Percentiles rank a stretch among this genome's conserved stretches.
phyloP scores from a whole-genome alignment of 192 early-diverging fungal genomes.

The Pecoramyces ruminantium region DNA sequence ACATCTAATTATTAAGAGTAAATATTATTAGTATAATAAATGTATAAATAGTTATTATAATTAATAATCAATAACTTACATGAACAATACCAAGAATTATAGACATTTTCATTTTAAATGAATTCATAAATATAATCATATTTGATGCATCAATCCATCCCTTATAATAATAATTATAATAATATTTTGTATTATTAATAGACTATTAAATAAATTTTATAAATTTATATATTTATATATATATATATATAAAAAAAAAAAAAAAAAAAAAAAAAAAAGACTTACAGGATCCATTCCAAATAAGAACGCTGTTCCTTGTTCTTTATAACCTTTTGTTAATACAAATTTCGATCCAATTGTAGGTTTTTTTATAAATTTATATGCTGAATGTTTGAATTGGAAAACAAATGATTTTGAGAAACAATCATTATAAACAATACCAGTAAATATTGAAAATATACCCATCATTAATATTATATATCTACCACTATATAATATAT shows the following conservation, averaged over 20 bases:
- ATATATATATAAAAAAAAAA: no score
- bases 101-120: slow-evolving; percentile 99
- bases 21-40: background rate
- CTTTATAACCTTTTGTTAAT: background rate
- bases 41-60: background rate
- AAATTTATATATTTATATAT: no score
- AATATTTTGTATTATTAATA: no score
- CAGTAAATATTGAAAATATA: slow-evolving; percentile 91
- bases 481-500: slow-evolving; percentile 82
- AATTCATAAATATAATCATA: slow-evolving; percentile 86
- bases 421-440: slow-evolving; percentile 94
- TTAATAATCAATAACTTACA: background rate
- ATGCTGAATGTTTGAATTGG: slow-evolving; percentile 64
- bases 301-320: slow-evolving; percentile 43
- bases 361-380: slow-evolving; percentile 31
- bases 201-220: no score
- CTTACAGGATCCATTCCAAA: slow-evolving; percentile 62
- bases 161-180: background rate
- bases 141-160: slow-evolving; percentile 90
- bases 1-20: slow-evolving; percentile 42
- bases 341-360: slow-evolving; percentile 29
- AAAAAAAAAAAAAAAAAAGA: background rate
- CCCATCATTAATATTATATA: slow-evolving; percentile 98
- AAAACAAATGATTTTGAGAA: slow-evolving; percentile 66
- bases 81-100: slow-evolving; percentile 86